Base-by-base conservation (phyloP, 1,139 yeast genomes). In the Debaryomyces udenii region DNA sequence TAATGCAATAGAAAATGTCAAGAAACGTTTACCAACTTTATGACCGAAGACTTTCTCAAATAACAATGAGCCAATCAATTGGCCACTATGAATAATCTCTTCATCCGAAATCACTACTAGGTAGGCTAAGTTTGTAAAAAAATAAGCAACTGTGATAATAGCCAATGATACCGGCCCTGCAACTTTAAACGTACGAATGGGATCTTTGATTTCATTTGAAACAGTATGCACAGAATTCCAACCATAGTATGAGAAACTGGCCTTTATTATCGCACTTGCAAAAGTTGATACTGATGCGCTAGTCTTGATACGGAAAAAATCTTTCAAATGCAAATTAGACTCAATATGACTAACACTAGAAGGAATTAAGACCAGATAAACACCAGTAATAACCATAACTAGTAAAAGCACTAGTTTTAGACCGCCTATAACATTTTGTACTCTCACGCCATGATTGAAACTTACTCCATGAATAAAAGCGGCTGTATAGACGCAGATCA, bases 141-240 rank as follows among this genome's bases (percentile, higher is more conserved):
- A 46, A 50, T 80, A 81, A n/a, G 82, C 76, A 11, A 76, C 37
- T 2, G 79, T 60, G 30, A 80, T 70, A 7, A 80, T 57, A 1
- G 65, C 43, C 31, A 82, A 57, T 0, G 86, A 78, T 1, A 70
- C 59, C 0, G 85, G 84, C 0, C 86, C 87, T 1, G 86, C 84
- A 28, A 81, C 73, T 51, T 67, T 78, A 39, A 81, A 68, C 0
- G 86, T 81, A 32, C 77, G 59, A 0, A 68, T 64, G 0, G 86
- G 87, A 49, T 81, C 76, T 42, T 75, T 74, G 27, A 81, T 76
- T 51, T 82, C 88, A 39, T 78, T 78, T 1, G 83, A 69, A 10
- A 80, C 83, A 0, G 81, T 72, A 52, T 81, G 86, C 4, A 81
- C 83, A 14, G 79, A 64, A 49, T 74, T 80, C 87, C 87, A 81